A percentile compares a stretch with the other conserved stretches of the same genome.
Evolutionary conservation across 177 flowering plant species (phyloP).

Genomic region (Tripterygium wilfordii): DNA sequence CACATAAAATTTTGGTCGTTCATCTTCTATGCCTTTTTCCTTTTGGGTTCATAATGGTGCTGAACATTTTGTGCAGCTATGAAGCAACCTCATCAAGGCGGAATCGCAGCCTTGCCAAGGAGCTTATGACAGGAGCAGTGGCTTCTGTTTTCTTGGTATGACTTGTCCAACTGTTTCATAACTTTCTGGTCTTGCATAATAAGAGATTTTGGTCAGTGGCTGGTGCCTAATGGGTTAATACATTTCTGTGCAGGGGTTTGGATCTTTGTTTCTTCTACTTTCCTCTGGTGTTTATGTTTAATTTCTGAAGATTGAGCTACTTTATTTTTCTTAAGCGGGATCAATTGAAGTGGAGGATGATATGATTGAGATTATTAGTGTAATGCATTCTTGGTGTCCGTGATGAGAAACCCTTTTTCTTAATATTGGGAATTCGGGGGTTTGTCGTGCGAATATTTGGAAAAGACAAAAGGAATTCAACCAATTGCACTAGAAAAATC

Average conservation of each 20-base stretch:
- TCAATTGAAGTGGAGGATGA: constrained; percentile 1
- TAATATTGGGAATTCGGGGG: no score
- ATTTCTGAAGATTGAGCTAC: constrained; percentile 6
- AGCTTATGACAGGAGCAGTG: constrained; percentile 71
- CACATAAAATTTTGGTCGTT: no score
- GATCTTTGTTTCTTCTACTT: constrained; percentile 80
- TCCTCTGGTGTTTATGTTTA: constrained; percentile 84
- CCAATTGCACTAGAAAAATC: no score
- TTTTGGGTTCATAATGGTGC: background rate
- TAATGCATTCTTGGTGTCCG: constrained; percentile 2
- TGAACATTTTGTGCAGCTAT: constrained; percentile 48
- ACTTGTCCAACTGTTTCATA: background rate
- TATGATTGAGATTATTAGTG: constrained; percentile 2
- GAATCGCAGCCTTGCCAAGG: constrained; percentile 69
- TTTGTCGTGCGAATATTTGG: no score
- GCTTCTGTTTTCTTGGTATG: constrained; percentile 93
- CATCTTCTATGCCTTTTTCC: background rate
- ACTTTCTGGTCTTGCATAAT: background rate
- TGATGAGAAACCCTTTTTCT: constrained; percentile 7
- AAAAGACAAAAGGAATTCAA: no score
- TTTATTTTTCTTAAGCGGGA: constrained; percentile 2
- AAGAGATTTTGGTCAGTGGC: background rate
- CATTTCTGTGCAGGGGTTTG: constrained; percentile 70
- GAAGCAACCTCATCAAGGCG: constrained; percentile 79
- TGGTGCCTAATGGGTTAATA: no score